Evolutionary conservation across 257 asterid genomes (phyloP).

Genomic region (Hygrophila difformis): DNA sequence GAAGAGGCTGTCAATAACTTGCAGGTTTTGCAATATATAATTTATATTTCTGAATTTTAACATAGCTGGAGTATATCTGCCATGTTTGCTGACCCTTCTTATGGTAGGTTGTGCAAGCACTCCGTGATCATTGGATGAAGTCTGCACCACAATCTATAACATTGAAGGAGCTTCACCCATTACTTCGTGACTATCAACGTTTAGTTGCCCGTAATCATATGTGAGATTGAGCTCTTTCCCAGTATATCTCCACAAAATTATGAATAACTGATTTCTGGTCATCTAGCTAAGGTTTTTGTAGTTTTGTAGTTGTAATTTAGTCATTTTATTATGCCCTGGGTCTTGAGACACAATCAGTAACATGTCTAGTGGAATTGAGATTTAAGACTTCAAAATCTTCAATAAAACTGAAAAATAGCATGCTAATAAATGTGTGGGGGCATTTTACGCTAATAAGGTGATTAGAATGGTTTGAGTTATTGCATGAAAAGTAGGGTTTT

Average conservation of each 20-base stretch:
- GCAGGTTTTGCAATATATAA: constrained; percentile 40
- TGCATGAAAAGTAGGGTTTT: no score
- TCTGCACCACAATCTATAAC: constrained; percentile 50
- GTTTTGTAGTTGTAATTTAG: background rate
- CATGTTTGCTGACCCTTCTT: constrained; percentile 16
- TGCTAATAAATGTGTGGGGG: no score
- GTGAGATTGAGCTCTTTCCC: constrained; percentile 40
- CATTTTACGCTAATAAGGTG: no score
- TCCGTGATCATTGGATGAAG: constrained; percentile 71
- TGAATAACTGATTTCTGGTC: constrained; percentile 3
- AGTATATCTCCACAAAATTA: background rate
- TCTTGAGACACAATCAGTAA: no score
- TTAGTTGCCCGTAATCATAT: constrained; percentile 44
- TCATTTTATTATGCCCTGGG: background rate
- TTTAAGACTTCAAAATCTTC: no score
- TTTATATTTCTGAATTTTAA: constrained; percentile 7
- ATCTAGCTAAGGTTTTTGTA: background rate
- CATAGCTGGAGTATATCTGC: constrained; percentile 9
- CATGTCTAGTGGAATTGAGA: background rate
- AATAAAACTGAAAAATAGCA: no score
- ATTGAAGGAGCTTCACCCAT: constrained; percentile 77
- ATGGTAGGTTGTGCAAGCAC: constrained; percentile 57
- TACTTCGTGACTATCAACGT: constrained; percentile 79
- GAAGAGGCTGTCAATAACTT: constrained; percentile 29
- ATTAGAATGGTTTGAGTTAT: no score